Evolutionary conservation across 2,329 filamentous ascomycete genomes (phyloP).

Genomic region (Fusarium paranaense): DNA sequence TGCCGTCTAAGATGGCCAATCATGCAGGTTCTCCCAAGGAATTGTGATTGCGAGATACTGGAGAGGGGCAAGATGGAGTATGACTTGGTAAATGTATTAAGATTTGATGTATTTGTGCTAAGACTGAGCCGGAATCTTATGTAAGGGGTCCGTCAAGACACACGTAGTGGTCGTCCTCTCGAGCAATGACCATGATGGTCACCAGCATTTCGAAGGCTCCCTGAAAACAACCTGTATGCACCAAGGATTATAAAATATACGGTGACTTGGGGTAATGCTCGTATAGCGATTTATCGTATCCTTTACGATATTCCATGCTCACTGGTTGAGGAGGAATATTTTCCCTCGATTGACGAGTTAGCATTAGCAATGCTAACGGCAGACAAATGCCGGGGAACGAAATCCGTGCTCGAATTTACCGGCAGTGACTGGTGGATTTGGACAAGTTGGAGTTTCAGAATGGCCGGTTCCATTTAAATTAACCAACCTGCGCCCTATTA

Average conservation of each 20-base stretch:
- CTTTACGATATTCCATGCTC: background rate
- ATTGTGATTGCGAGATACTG: no score
- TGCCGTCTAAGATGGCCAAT: background rate
- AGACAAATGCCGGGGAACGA: background rate
- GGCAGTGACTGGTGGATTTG: background rate
- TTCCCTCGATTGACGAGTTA: background rate
- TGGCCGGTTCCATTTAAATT: background rate
- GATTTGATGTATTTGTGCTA: background rate
- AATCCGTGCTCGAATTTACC: background rate
- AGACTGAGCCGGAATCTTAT: background rate
- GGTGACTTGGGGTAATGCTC: background rate
- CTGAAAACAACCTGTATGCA: background rate
- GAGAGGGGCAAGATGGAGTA: background rate
- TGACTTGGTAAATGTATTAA: background rate
- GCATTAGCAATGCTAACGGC: background rate
- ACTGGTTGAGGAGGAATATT: background rate
- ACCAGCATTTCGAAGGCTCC: background rate
- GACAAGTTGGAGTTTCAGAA: background rate
- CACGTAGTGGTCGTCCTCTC: no score
- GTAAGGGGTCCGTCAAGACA: background rate
- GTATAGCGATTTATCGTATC: background rate
- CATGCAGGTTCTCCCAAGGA: no score
- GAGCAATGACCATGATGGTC: no score
- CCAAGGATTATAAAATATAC: background rate
- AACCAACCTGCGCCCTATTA: background rate